Evolutionary conservation across 495 filamentous ascomycete genomes (phyloP).

Genomic region (Neurospora sp.): DNA sequence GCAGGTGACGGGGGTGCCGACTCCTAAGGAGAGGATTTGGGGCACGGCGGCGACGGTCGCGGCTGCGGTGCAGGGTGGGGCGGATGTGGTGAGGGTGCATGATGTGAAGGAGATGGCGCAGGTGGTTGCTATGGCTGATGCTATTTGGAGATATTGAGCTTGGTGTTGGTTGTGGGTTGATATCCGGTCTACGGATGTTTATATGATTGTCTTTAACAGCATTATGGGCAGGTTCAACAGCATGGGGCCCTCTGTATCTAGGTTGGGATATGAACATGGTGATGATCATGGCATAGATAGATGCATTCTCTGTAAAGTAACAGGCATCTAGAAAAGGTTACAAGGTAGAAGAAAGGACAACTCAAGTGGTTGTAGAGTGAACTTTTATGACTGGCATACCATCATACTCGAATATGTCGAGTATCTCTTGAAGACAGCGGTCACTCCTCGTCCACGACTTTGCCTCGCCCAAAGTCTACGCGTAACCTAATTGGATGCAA

Average conservation of each 20-base stretch:
- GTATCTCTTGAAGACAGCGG: neutral
- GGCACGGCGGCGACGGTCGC: constrained; percentile 86
- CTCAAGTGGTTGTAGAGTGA: neutral
- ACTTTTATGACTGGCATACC: neutral
- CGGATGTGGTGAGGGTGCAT: constrained; percentile 91
- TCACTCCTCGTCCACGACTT: neutral
- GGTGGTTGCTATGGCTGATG: constrained; percentile 83
- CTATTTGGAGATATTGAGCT: constrained; percentile 58
- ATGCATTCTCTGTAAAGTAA: neutral
- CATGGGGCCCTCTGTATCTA: neutral
- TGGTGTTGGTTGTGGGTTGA: neutral
- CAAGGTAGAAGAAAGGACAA: neutral
- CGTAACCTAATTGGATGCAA: neutral
- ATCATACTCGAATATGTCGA: neutral
- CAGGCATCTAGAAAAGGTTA: neutral
- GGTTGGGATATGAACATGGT: neutral
- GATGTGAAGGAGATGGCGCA: constrained; percentile 85
- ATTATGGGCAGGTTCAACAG: neutral
- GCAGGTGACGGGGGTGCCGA: constrained; percentile 60
- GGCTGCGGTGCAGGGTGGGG: constrained; percentile 80
- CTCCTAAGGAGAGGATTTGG: constrained; percentile 54
- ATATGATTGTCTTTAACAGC: too few species aligned
- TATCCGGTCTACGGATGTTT: too few species aligned
- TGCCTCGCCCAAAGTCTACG: neutral
- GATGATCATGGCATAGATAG: neutral